These are phyloP conservation scores for Chrysoporthe puriensis DNA, from an alignment of 2,329 filamentous ascomycete species.

Conservation along the genomic window DNA sequence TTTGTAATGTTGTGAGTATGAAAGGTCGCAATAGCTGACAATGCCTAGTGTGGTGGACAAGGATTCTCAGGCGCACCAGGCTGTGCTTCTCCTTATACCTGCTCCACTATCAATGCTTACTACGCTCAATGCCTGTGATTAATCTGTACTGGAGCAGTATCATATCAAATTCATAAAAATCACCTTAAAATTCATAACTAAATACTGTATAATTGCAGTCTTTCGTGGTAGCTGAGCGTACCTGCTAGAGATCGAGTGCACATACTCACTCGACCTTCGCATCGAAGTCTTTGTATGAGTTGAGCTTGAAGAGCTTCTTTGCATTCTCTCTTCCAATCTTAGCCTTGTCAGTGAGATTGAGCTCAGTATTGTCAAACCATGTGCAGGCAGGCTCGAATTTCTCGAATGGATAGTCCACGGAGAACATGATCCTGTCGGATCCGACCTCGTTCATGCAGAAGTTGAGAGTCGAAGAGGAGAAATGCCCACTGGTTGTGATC, in stretches of 20 bases:
- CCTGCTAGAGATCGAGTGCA: neutral
- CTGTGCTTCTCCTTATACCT: conserved; percentile 17
- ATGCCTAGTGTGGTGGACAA: conserved; percentile 11
- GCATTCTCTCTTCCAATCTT: conserved; percentile 15
- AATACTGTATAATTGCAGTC: neutral
- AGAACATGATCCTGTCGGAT: conserved; percentile 32
- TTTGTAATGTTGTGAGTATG: neutral
- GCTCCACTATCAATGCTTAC: conserved; percentile 12
- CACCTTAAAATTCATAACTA: neutral
- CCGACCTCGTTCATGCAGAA: conserved; percentile 33
- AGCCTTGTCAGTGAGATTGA: conserved; percentile 6
- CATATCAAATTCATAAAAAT: neutral
- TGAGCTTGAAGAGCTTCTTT: conserved; percentile 26
- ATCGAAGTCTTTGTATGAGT: conserved; percentile 5
- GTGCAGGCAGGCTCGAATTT: conserved; percentile 33
- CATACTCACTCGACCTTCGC: neutral
- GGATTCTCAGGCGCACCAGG: conserved; percentile 9
- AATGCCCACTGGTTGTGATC: conserved; percentile 35
- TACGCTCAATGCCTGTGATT: conserved; percentile 14
- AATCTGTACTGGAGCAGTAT: neutral
- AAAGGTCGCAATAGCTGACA: neutral
- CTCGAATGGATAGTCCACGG: conserved; percentile 35
- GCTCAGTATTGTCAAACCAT: conserved; percentile 33
- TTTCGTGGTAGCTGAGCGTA: neutral
- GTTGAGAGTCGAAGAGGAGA: conserved; percentile 34